Percentiles rank a stretch among this genome's conserved stretches.
Conservation (phyloP, 2,329 filamentous ascomycete genomes). For the Zymoseptoria ardabiliae region DNA sequence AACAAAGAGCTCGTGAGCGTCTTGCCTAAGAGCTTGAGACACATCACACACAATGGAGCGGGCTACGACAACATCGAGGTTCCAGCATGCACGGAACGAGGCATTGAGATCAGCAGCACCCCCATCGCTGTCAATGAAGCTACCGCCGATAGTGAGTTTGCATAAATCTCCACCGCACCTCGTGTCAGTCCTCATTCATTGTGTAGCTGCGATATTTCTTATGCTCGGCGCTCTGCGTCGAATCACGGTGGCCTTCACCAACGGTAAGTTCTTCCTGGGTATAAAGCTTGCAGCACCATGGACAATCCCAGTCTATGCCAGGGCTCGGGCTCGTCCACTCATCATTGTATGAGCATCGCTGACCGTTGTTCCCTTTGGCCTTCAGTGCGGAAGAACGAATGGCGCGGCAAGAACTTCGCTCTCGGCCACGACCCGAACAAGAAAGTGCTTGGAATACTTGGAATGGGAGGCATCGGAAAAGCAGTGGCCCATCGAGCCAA, state of each 20-base stretch:
- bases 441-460: slow-evolving; percentile 49
- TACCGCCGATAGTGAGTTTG: slow-evolving; percentile 33
- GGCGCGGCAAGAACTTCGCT: slow-evolving; percentile 38
- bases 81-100: slow-evolving; percentile 26
- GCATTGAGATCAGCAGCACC: slow-evolving; percentile 40
- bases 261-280: too few relatives aligned
- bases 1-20: slow-evolving; percentile 37
- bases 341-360: too few relatives aligned
- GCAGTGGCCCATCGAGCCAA: slow-evolving; percentile 43
- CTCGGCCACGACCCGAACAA: slow-evolving; percentile 49
- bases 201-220: slow-evolving; percentile 41
- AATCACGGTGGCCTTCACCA: slow-evolving; percentile 40
- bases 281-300: too few relatives aligned
- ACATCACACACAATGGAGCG: slow-evolving; percentile 39
- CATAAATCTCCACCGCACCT: not conserved
- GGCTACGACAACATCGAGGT: slow-evolving; percentile 34
- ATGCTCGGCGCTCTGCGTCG: slow-evolving; percentile 47
- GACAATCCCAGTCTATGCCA: too few relatives aligned
- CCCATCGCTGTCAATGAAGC: slow-evolving; percentile 45
- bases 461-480: slow-evolving; percentile 54
- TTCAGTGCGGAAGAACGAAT: slow-evolving; percentile 40
- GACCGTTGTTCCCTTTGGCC: too few relatives aligned
- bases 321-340: too few relatives aligned
- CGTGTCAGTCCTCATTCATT: not conserved
- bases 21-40: slow-evolving; percentile 38